Percentiles rank a stretch among this genome's conserved stretches.
Conservation (phyloP, 306 rosid species). For the Begonia fuchsioides region DNA sequence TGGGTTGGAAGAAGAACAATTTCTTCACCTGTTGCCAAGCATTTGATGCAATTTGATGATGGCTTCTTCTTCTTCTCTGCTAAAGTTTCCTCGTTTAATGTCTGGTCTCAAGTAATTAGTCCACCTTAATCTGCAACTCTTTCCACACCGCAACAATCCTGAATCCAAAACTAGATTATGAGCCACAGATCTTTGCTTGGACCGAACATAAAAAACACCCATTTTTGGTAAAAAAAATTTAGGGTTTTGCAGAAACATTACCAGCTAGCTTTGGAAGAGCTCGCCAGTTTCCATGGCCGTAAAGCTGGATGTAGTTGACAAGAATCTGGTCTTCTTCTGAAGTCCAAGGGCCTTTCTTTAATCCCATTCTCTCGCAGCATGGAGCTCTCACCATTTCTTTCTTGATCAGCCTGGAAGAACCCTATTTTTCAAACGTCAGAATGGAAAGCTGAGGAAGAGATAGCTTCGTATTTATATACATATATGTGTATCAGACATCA, state of each 20-base stretch:
- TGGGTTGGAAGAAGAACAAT: too few relatives aligned
- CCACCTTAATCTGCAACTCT: slow-evolving; percentile 86
- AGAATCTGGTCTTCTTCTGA: slow-evolving; percentile 63
- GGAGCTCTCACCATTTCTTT: slow-evolving; percentile 73
- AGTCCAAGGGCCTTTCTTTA: slow-evolving; percentile 92
- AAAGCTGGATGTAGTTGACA: slow-evolving; percentile 34
- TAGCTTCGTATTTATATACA: too few relatives aligned
- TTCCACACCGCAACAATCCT: slow-evolving; percentile 83
- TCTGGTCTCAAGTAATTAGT: slow-evolving; percentile 76
- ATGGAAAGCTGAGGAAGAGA: too few relatives aligned
- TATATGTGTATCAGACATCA: too few relatives aligned
- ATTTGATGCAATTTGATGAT: slow-evolving; percentile 52
- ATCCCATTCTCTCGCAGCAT: slow-evolving; percentile 86
- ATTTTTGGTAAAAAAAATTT: too few relatives aligned
- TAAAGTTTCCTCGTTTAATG: slow-evolving; percentile 74
- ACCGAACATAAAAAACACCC: too few relatives aligned
- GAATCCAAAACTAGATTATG: background rate
- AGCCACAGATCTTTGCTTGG: background rate
- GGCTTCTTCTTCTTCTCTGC: slow-evolving; percentile 57
- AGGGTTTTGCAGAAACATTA: too few relatives aligned
- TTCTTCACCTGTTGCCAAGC: slow-evolving; percentile 81
- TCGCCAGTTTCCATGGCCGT: slow-evolving; percentile 83
- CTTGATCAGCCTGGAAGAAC: too few relatives aligned
- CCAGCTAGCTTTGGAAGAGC: slow-evolving; percentile 90
- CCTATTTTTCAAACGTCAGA: too few relatives aligned